A percentile compares a stretch with the other conserved stretches of the same genome.
These are phyloP conservation scores for Spizellomyces sp. DNA, from an alignment of 192 early-diverging fungal genomes.

Conservation along the genomic window DNA sequence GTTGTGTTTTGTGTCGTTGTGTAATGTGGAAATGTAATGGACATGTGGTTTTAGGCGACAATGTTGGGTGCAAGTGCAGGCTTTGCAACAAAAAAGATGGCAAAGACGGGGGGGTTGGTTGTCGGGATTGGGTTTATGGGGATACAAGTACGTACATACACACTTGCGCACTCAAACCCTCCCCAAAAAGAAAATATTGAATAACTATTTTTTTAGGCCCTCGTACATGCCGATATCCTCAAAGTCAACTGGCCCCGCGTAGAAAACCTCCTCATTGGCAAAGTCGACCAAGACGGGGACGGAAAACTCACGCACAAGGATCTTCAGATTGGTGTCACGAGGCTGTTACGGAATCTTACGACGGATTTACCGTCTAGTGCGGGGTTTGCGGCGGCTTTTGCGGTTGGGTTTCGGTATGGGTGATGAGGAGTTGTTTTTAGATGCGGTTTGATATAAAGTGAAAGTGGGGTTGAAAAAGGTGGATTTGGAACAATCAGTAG, in stretches of 20 bases:
- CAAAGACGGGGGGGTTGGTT: constrained; percentile 38
- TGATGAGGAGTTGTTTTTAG: no score
- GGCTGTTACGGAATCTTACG: constrained; percentile 40
- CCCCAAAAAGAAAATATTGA: not conserved
- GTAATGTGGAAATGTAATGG: no score
- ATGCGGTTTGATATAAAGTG: no score
- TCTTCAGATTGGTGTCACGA: constrained; percentile 16
- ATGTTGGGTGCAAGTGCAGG: constrained; percentile 43
- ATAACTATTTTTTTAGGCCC: constrained; percentile 15
- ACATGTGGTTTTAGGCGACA: not conserved
- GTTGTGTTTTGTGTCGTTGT: no score
- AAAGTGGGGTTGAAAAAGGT: no score
- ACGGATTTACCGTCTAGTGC: constrained; percentile 39
- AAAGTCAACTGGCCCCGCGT: constrained; percentile 44
- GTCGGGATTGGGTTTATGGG: constrained; percentile 42
- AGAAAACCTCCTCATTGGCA: constrained; percentile 27
- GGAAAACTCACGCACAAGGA: constrained; percentile 48
- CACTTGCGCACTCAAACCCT: no score
- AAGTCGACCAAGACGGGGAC: constrained; percentile 45
- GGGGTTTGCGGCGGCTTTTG: constrained; percentile 46
- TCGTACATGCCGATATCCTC: constrained; percentile 36
- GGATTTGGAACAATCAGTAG: no score
- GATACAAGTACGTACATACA: constrained; percentile 27
- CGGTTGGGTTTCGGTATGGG: constrained; percentile 43
- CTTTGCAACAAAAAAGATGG: constrained; percentile 46